These are phyloP conservation scores for Mycena filopes DNA, from an alignment of 768 basidiomycete species.

Conservation along the genomic window DNA sequence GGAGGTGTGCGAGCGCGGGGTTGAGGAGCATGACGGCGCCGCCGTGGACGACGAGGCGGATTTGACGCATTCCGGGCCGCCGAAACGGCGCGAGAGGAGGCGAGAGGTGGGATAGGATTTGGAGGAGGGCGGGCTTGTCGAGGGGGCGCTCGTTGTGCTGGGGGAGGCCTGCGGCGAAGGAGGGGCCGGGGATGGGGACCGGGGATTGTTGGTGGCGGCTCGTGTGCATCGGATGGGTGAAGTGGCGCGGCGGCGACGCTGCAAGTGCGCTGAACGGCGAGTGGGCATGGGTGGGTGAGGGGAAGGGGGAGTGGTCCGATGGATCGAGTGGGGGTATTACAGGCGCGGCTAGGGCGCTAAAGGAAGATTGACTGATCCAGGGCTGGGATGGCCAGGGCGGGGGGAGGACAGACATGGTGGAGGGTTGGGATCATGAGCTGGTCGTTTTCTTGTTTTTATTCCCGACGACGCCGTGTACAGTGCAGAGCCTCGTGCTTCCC, in stretches of 20 bases:
- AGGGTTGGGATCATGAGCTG: constrained; percentile 9
- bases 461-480: too few relatives aligned
- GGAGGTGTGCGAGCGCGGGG: constrained; percentile 36
- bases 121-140: constrained; percentile 53
- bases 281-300: constrained; percentile 13
- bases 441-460: too few relatives aligned
- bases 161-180: constrained; percentile 31
- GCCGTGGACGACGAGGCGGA: constrained; percentile 75
- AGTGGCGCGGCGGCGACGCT: neutral
- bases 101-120: constrained; percentile 63
- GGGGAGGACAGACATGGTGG: constrained; percentile 29
- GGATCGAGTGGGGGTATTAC: constrained; percentile 24
- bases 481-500: too few relatives aligned
- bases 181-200: neutral
- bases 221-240: constrained; percentile 6
- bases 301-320: constrained; percentile 23
- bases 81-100: constrained; percentile 58
- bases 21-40: constrained; percentile 83
- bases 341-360: constrained; percentile 31
- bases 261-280: constrained; percentile 21
- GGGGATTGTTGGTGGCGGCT: constrained; percentile 14
- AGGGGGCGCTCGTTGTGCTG: constrained; percentile 53
- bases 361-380: constrained; percentile 25
- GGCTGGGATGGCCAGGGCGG: constrained; percentile 25
- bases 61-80: constrained; percentile 47